phyloP scores from a whole-genome alignment of 176 grass and related monocot species.

The Oryza punctata region DNA sequence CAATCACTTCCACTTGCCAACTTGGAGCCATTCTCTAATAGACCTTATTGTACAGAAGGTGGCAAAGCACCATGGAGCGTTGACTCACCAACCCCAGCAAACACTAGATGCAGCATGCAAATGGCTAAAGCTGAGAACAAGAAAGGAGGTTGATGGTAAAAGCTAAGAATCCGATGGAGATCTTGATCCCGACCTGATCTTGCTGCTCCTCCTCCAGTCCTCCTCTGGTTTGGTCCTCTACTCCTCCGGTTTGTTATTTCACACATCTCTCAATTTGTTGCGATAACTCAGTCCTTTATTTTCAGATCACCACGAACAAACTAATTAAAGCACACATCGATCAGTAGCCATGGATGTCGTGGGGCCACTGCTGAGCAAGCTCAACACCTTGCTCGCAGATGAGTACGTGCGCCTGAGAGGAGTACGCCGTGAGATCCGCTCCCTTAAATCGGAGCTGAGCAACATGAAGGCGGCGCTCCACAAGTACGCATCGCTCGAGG shows the following conservation, averaged over 20 bases:
- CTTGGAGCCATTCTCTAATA: too few species aligned
- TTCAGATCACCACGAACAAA: neutral
- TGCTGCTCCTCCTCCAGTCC: neutral
- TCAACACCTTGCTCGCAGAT: neutral
- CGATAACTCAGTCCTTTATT: neutral
- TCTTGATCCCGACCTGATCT: neutral
- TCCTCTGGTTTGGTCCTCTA: neutral
- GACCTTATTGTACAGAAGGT: neutral
- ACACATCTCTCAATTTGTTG: neutral
- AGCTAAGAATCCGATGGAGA: neutral
- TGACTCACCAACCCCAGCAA: too few species aligned
- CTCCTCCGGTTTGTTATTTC: neutral
- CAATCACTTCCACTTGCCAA: too few species aligned
- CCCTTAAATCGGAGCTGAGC: neutral
- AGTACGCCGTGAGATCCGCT: neutral
- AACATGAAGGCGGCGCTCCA: neutral
- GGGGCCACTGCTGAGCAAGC: conserved; percentile 6
- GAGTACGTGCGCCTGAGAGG: neutral
- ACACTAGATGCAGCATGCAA: too few species aligned
- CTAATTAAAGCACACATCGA: neutral
- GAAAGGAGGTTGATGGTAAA: neutral
- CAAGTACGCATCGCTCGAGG: neutral
- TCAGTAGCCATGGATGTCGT: neutral
- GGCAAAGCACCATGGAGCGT: too few species aligned
- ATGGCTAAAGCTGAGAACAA: too few species aligned